phyloP scores from a whole-genome alignment of 768 basidiomycete genomes.

The Boletus insuetus region DNA sequence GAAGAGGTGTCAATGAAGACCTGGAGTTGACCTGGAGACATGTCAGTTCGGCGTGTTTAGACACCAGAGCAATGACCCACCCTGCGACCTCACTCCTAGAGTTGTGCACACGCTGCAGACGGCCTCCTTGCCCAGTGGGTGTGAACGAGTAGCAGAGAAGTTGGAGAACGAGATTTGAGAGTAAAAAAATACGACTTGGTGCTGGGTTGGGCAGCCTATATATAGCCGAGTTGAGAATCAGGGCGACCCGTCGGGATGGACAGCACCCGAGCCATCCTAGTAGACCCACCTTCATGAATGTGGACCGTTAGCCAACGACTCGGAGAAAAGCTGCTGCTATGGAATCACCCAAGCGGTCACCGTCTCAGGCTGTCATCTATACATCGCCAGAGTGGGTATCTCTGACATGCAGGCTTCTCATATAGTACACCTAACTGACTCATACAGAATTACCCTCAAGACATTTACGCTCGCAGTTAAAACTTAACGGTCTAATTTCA shows the following conservation, averaged over 20 bases:
- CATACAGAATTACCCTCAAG: not conserved
- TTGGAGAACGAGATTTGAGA: not conserved
- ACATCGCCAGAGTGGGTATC: too few relatives aligned
- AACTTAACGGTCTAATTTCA: not conserved
- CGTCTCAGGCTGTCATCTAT: too few relatives aligned
- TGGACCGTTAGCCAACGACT: not conserved
- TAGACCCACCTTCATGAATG: slow-evolving; percentile 18
- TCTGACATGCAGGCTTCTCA: too few relatives aligned
- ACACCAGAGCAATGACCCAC: not conserved
- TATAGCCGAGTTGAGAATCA: slow-evolving; percentile 13
- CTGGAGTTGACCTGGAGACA: too few relatives aligned
- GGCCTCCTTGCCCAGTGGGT: not conserved
- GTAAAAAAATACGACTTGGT: not conserved
- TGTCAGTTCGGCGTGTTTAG: slow-evolving; percentile 8
- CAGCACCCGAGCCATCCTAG: slow-evolving; percentile 12
- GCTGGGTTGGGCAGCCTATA: slow-evolving; percentile 1
- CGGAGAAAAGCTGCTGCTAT: not conserved
- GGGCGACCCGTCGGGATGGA: slow-evolving; percentile 9
- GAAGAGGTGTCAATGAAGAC: not conserved
- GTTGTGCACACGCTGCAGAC: not conserved
- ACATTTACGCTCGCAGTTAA: too few relatives aligned
- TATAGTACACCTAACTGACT: not conserved
- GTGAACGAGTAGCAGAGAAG: not conserved
- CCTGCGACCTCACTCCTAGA: not conserved
- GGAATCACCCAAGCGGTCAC: not conserved